Evolutionary conservation across 192 early-diverging fungal species (phyloP).

Genomic region (Rhizophagus clarus): DNA sequence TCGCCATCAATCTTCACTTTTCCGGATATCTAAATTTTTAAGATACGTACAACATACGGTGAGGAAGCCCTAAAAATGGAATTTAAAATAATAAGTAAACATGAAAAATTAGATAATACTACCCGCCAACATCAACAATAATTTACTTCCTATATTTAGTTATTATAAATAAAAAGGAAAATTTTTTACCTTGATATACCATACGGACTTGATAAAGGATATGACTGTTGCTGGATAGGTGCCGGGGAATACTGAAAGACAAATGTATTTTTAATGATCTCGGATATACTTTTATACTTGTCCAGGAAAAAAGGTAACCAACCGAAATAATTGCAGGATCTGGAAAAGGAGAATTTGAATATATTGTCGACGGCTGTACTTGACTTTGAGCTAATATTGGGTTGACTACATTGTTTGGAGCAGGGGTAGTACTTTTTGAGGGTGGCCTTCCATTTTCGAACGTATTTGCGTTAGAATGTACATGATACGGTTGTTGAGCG

Average conservation of each 20-base stretch:
- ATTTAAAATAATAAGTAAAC: not conserved
- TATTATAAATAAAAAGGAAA: no score
- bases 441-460: not conserved
- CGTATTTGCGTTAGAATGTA: not conserved
- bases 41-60: conserved; percentile 8
- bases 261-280: not conserved
- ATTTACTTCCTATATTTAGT: no score
- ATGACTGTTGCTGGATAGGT: conserved; percentile 17
- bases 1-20: not conserved
- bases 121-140: not conserved
- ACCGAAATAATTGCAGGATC: conserved; percentile 69
- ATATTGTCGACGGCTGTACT: conserved; percentile 13
- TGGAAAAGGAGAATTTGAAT: conserved; percentile 35
- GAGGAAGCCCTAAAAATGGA: not conserved
- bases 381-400: conserved; percentile 1
- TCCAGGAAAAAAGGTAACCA: conserved; percentile 25
- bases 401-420: conserved; percentile 8
- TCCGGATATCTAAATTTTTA: not conserved
- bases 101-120: not conserved
- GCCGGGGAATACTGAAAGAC: not conserved
- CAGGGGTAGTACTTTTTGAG: not conserved
- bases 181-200: conserved; percentile 8
- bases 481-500: conserved; percentile 33
- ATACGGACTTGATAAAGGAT: conserved; percentile 2
- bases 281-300: not conserved